phyloP scores from a whole-genome alignment of 73 alveolate species.

The Paramecium primaurelia region DNA sequence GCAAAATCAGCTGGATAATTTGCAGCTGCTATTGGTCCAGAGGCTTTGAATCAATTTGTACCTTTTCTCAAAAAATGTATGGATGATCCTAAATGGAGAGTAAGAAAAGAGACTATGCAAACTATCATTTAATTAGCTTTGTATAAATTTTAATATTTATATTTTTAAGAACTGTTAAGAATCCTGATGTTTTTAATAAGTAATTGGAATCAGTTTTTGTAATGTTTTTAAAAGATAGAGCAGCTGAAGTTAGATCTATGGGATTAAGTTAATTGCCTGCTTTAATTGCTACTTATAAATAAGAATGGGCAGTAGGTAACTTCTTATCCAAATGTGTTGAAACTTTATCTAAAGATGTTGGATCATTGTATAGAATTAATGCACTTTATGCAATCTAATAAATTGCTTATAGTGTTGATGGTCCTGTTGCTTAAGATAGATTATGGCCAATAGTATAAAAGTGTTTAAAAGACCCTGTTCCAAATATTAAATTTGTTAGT shows the following conservation, averaged over 20 bases:
- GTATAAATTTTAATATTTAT: neutral
- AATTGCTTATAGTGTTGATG: constrained; percentile 70
- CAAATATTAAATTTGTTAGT: constrained; percentile 91
- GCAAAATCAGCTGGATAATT: constrained; percentile 86
- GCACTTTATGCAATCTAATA: constrained; percentile 34
- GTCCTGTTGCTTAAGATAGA: constrained; percentile 78
- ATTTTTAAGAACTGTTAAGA: constrained; percentile 37
- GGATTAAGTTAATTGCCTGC: constrained; percentile 86
- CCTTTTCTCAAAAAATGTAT: constrained; percentile 82
- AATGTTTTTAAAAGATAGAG: constrained; percentile 91
- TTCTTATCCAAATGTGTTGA: constrained; percentile 89
- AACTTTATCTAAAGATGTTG: constrained; percentile 81
- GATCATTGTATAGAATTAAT: constrained; percentile 64
- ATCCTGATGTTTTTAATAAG: constrained; percentile 86
- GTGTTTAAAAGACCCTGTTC: constrained; percentile 91
- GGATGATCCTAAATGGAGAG: constrained; percentile 97
- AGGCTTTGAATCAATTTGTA: constrained; percentile 73
- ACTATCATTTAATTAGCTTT: constrained; percentile 82
- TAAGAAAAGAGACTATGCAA: constrained; percentile 87
- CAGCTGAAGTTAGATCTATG: constrained; percentile 91
- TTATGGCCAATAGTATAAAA: constrained; percentile 83
- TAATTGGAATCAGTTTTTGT: constrained; percentile 83
- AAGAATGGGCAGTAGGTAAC: constrained; percentile 87
- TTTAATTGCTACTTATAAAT: constrained; percentile 78
- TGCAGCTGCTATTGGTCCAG: constrained; percentile 91